These are phyloP conservation scores for Chaetomium cochliodes DNA, from an alignment of 495 filamentous ascomycete genomes.

Conservation along the genomic window DNA sequence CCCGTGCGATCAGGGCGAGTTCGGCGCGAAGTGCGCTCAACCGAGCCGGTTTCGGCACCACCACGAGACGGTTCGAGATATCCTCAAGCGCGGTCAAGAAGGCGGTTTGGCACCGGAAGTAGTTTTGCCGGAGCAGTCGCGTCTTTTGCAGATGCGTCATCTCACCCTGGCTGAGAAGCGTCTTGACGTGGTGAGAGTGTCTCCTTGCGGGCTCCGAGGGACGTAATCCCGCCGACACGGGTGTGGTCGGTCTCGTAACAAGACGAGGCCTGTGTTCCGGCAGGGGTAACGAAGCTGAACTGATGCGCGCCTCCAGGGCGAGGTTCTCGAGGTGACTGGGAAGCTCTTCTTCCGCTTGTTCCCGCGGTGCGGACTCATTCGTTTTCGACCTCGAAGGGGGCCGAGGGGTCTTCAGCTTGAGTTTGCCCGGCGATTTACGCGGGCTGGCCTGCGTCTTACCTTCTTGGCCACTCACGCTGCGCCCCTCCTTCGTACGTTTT, in stretches of 20 bases:
- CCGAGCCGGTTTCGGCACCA: constrained; percentile 70
- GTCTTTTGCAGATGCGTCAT: constrained; percentile 58
- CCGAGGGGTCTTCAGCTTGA: constrained; percentile 10
- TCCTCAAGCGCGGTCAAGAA: constrained; percentile 70
- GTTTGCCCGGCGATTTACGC: constrained; percentile 32
- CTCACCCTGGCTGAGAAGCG: constrained; percentile 50
- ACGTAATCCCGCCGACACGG: constrained; percentile 52
- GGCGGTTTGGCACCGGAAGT: constrained; percentile 70
- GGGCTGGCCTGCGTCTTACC: constrained; percentile 26
- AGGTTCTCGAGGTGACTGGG: constrained; percentile 43
- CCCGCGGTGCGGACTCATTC: constrained; percentile 26
- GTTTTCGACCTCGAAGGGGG: constrained; percentile 16
- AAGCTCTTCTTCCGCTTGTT: constrained; percentile 22
- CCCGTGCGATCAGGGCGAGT: constrained; percentile 68
- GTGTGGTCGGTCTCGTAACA: constrained; percentile 46
- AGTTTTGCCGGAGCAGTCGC: constrained; percentile 65
- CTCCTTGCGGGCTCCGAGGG: constrained; percentile 50
- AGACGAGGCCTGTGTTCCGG: constrained; percentile 55
- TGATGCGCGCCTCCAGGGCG: constrained; percentile 52
- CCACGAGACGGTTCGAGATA: constrained; percentile 72
- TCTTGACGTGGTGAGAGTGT: constrained; percentile 51
- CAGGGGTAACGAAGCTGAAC: constrained; percentile 63
- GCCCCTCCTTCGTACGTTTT: constrained; percentile 47
- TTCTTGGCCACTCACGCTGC: constrained; percentile 43
- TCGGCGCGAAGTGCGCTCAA: constrained; percentile 74